These are phyloP conservation scores for Berberis thunbergii DNA, from an alignment of 164 flowering plant species.

Conservation along the genomic window DNA sequence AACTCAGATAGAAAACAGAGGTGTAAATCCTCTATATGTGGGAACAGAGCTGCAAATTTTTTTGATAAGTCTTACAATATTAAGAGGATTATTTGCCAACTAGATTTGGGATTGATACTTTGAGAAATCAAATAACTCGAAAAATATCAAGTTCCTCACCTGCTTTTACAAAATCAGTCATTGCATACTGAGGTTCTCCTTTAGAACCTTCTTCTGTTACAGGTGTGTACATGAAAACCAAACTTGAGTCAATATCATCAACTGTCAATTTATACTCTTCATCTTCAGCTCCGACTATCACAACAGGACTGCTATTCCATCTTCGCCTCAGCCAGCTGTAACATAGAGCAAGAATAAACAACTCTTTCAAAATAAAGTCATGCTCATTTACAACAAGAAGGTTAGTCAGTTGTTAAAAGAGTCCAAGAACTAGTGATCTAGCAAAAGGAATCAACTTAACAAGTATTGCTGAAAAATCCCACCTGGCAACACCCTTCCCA, in stretches of 20 bases:
- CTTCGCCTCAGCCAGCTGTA: slow-evolving; percentile 90
- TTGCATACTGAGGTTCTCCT: slow-evolving; percentile 97
- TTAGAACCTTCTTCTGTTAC: slow-evolving; percentile 93
- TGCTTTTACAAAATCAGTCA: slow-evolving; percentile 95
- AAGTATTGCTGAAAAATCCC: slow-evolving; percentile 7
- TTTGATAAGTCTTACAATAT: too few relatives aligned
- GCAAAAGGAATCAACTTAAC: neutral
- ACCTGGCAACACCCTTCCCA: slow-evolving; percentile 94
- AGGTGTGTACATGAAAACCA: slow-evolving; percentile 97
- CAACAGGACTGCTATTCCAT: slow-evolving; percentile 93
- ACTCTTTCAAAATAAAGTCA: neutral
- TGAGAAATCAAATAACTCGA: neutral
- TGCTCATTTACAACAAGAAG: neutral
- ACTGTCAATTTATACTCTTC: slow-evolving; percentile 71
- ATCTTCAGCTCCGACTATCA: slow-evolving; percentile 85
- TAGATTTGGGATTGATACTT: too few relatives aligned
- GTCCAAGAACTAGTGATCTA: neutral
- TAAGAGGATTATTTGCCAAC: too few relatives aligned
- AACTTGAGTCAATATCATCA: slow-evolving; percentile 87
- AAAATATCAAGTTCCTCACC: slow-evolving; percentile 24
- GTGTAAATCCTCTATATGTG: too few relatives aligned
- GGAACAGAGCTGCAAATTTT: too few relatives aligned
- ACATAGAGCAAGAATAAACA: slow-evolving; percentile 4
- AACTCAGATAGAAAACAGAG: too few relatives aligned
- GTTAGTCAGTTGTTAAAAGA: neutral